Evolutionary conservation across 257 asterid species (phyloP).

Genomic region (Capsicum pubescens): DNA sequence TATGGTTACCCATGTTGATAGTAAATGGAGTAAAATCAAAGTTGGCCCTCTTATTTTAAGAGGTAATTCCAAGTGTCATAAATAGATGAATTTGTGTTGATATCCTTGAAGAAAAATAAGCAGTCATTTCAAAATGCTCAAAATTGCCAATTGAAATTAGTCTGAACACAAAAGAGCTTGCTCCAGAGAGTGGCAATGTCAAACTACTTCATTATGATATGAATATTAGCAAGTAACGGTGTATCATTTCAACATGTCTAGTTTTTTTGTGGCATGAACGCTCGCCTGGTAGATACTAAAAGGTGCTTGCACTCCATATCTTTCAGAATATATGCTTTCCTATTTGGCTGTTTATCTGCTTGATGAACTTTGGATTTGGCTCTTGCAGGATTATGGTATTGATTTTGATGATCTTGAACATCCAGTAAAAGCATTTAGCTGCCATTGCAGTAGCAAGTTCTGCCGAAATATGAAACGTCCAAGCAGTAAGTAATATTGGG

Average conservation of each 20-base stretch:
- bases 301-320: neutral
- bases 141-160: neutral
- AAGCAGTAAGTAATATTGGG: conserved; percentile 57
- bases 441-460: conserved; percentile 83
- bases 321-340: conserved; percentile 17
- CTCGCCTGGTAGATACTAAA: neutral
- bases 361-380: conserved; percentile 21
- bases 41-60: neutral
- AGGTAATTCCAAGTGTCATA: conserved; percentile 16
- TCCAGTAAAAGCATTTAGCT: conserved; percentile 77
- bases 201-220: neutral
- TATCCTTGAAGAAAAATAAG: neutral
- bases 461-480: conserved; percentile 82
- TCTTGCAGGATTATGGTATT: conserved; percentile 87
- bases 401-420: conserved; percentile 89
- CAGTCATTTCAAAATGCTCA: neutral
- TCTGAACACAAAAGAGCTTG: neutral
- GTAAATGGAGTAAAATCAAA: conserved; percentile 10
- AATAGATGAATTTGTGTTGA: neutral
- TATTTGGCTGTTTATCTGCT: conserved; percentile 29
- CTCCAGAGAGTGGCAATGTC: conserved; percentile 10
- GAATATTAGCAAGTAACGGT: conserved; percentile 21
- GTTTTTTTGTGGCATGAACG: neutral
- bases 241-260: conserved; percentile 19
- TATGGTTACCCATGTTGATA: neutral